Evolutionary conservation across 306 rosid genomes (phyloP).

Genomic region (Ceratonia siliqua): DNA sequence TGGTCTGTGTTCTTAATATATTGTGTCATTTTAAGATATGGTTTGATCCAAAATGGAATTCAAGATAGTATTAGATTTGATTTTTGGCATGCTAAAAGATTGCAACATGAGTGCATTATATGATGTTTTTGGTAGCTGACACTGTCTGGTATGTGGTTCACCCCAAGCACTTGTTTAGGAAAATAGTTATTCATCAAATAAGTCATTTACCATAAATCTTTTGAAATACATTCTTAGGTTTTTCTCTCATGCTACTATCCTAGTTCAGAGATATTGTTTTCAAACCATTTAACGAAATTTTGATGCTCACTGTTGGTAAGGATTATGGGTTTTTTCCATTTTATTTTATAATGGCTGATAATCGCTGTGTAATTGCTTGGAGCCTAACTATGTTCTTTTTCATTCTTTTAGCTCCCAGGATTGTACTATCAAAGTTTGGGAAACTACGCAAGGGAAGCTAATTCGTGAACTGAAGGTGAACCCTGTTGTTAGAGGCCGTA

Average conservation of each 20-base stretch:
- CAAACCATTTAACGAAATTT: background rate
- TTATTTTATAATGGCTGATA: background rate
- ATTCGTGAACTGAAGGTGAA: slow-evolving; percentile 82
- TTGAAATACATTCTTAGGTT: background rate
- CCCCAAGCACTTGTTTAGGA: background rate
- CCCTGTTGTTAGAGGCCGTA: background rate
- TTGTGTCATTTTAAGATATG: background rate
- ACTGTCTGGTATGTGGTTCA: background rate
- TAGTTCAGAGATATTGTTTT: slow-evolving; percentile 9
- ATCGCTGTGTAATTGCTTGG: slow-evolving; percentile 2
- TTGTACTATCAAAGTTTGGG: slow-evolving; percentile 94
- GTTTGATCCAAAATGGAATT: background rate
- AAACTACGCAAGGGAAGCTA: slow-evolving; percentile 89
- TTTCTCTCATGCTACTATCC: background rate
- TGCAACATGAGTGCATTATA: background rate
- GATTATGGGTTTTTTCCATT: background rate
- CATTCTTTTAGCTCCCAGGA: slow-evolving; percentile 73
- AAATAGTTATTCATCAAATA: background rate
- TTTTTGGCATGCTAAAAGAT: background rate
- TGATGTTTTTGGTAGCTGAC: background rate
- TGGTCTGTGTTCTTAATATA: background rate
- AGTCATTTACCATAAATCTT: background rate
- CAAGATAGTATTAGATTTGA: background rate
- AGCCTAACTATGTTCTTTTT: slow-evolving; percentile 24
- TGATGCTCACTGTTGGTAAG: background rate